phyloP scores from a whole-genome alignment of 805 yeast genomes.

The Candida alai region DNA sequence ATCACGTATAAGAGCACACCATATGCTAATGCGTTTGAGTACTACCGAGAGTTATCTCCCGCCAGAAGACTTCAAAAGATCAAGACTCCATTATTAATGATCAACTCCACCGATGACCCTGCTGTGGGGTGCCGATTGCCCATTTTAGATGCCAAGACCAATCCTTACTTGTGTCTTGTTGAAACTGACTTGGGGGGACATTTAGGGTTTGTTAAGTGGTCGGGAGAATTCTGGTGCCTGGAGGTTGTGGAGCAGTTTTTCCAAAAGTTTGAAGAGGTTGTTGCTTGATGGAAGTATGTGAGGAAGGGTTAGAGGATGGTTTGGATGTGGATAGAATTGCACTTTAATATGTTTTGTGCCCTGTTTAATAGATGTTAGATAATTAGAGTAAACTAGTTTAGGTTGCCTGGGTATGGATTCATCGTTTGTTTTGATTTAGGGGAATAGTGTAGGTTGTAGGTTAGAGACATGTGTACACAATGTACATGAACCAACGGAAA shows the following conservation, averaged over 20 bases:
- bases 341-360: too few species aligned
- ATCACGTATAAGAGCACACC: conserved; percentile 68
- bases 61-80: conserved; percentile 46
- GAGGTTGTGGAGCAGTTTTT: conserved; percentile 35
- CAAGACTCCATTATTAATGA: conserved; percentile 58
- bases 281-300: conserved; percentile 6
- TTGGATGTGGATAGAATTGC: too few species aligned
- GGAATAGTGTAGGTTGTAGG: too few species aligned
- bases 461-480: too few species aligned
- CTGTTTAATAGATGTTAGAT: too few species aligned
- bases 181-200: conserved; percentile 76
- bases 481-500: too few species aligned
- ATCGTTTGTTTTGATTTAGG: too few species aligned
- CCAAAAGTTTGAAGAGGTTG: conserved; percentile 17
- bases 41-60: conserved; percentile 64
- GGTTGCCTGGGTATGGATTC: too few species aligned
- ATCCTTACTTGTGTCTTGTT: conserved; percentile 58
- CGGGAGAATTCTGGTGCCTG: conserved; percentile 62
- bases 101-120: conserved; percentile 76
- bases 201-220: conserved; percentile 66
- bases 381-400: too few species aligned
- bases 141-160: conserved; percentile 41
- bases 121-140: conserved; percentile 60
- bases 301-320: too few species aligned
- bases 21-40: conserved; percentile 57